A percentile compares a stretch with the other conserved stretches of the same genome.
Evolutionary conservation across 1,139 yeast genomes (phyloP).

Genomic region (Yamadazyma pseudoaaseri): DNA sequence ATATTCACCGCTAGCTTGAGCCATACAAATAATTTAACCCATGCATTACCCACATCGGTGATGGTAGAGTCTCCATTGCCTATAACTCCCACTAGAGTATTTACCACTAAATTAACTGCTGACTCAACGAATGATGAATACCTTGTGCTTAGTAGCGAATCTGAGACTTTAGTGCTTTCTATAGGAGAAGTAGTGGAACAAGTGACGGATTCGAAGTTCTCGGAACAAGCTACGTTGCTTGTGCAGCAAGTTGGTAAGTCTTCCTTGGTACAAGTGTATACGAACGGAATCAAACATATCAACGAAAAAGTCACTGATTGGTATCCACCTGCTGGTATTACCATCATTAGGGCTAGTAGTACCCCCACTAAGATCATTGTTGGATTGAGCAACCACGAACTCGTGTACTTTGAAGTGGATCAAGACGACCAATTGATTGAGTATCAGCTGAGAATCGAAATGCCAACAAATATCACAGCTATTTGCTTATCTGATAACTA

Average conservation of each 20-base stretch:
- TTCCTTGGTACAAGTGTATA: constrained; percentile 71
- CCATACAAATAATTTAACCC: constrained; percentile 42
- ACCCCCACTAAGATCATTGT: constrained; percentile 69
- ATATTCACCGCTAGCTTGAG: constrained; percentile 20
- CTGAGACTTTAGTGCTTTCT: constrained; percentile 70
- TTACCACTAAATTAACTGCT: constrained; percentile 52
- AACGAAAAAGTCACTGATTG: constrained; percentile 55
- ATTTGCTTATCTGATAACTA: constrained; percentile 42
- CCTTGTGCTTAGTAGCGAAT: constrained; percentile 64
- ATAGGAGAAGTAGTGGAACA: constrained; percentile 82
- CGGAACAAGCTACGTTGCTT: constrained; percentile 60
- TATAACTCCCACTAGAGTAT: constrained; percentile 54
- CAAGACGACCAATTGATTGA: constrained; percentile 65
- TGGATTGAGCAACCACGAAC: constrained; percentile 68
- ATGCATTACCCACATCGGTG: constrained; percentile 60
- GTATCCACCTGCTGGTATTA: constrained; percentile 81
- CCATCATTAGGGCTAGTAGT: constrained; percentile 57
- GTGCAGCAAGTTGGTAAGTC: constrained; percentile 67
- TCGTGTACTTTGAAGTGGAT: constrained; percentile 83
- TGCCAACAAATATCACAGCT: constrained; percentile 55
- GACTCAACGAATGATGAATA: constrained; percentile 57
- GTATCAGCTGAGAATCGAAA: constrained; percentile 60
- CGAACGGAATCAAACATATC: constrained; percentile 68
- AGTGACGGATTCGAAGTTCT: constrained; percentile 63
- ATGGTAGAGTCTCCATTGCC: constrained; percentile 76